Percentiles rank a stretch among this genome's conserved stretches.
Evolutionary conservation across 2,329 filamentous ascomycete genomes (phyloP).

Genomic region (Phoma sp.): DNA sequence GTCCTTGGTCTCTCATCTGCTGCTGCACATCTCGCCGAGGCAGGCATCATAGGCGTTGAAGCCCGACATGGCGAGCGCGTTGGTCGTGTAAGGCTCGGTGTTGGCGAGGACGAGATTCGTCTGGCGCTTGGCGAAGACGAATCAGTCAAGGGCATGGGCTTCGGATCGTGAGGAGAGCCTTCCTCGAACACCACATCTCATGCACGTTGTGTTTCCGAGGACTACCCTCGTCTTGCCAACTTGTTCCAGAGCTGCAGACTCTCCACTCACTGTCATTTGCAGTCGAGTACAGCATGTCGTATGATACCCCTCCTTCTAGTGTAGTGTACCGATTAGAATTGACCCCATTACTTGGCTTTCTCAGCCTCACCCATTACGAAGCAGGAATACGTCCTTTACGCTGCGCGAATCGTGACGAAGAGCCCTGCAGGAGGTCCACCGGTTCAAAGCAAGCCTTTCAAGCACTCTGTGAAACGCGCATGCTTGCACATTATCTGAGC

Average conservation of each 20-base stretch:
- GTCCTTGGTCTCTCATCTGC: constrained; percentile 69
- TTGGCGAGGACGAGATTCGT: constrained; percentile 90
- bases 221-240: background rate
- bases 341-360: background rate
- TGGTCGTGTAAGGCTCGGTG: constrained; percentile 82
- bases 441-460: background rate
- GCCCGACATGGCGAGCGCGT: constrained; percentile 78
- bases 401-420: constrained; percentile 2
- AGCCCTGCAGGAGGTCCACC: background rate
- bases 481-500: constrained; percentile 1
- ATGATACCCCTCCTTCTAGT: constrained; percentile 18
- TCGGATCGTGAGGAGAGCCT: constrained; percentile 24
- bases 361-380: background rate
- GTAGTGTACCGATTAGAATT: constrained; percentile 5
- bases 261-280: constrained; percentile 2
- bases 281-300: constrained; percentile 1
- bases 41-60: constrained; percentile 87
- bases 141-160: constrained; percentile 80
- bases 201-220: background rate
- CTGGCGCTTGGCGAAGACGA: constrained; percentile 87
- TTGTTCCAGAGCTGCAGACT: constrained; percentile 1
- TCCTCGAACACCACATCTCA: background rate
- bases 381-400: background rate
- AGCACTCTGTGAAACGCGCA: background rate
- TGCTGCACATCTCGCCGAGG: constrained; percentile 82